These are phyloP conservation scores for Xylariomycetidae sp. DNA, from an alignment of 2,329 filamentous ascomycete species.

Conservation along the genomic window DNA sequence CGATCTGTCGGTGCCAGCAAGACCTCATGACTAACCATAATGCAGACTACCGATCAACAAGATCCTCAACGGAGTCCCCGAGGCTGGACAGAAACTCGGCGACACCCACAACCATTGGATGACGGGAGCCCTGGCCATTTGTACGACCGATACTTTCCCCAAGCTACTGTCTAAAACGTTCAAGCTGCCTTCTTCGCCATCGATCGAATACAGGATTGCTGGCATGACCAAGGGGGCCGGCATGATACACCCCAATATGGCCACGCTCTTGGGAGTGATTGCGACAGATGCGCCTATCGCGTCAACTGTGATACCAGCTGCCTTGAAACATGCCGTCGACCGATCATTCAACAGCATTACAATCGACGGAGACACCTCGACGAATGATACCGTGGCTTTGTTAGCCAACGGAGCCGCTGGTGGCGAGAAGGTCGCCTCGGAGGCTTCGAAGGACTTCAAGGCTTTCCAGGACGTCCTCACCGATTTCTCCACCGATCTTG, in stretches of 20 bases:
- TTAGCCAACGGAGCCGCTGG: constrained; percentile 94
- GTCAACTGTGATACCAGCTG: constrained; percentile 56
- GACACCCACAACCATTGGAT: constrained; percentile 82
- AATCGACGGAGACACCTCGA: constrained; percentile 94
- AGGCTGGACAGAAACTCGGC: constrained; percentile 65
- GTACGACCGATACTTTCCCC: constrained; percentile 97
- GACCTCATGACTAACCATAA: no score
- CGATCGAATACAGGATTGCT: constrained; percentile 72
- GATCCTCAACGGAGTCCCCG: constrained; percentile 76
- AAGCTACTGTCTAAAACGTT: constrained; percentile 87
- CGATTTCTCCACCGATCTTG: constrained; percentile 73
- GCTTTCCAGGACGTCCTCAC: constrained; percentile 67
- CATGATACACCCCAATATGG: constrained; percentile 99
- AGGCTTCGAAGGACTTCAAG: constrained; percentile 54
- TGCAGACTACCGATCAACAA: constrained; percentile 84
- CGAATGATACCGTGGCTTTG: constrained; percentile 91
- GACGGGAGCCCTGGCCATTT: constrained; percentile 80
- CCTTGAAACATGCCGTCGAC: constrained; percentile 70
- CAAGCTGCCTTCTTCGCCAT: constrained; percentile 71
- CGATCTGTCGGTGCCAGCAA: no score
- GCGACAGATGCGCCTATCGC: constrained; percentile 85
- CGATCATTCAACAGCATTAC: constrained; percentile 95
- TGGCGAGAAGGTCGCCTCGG: constrained; percentile 54
- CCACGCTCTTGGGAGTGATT: constrained; percentile 84
- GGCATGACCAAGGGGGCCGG: constrained; percentile 97